Evolutionary conservation across 345 rosid genomes (phyloP).

Genomic region (Eucalyptus leucophloia): DNA sequence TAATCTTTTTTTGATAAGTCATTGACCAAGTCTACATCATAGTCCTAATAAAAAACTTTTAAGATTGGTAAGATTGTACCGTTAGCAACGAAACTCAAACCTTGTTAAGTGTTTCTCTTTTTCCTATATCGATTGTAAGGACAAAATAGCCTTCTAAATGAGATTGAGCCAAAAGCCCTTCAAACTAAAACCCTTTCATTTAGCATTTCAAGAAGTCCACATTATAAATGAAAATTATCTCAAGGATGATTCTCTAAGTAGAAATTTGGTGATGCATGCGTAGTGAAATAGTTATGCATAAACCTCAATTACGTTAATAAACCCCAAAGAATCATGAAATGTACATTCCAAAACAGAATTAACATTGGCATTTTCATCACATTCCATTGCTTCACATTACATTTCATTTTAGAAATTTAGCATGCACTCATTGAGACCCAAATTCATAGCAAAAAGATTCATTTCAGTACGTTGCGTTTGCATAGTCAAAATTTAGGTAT

Average conservation of each 20-base stretch:
- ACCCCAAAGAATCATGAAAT: neutral
- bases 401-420: neutral
- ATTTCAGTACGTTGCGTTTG: neutral
- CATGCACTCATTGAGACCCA: neutral
- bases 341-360: neutral
- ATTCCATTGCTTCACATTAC: neutral
- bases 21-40: neutral
- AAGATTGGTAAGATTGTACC: neutral
- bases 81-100: neutral
- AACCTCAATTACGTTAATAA: neutral
- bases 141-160: neutral
- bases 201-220: neutral
- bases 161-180: neutral
- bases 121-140: neutral
- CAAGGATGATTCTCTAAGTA: neutral
- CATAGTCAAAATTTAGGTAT: neutral
- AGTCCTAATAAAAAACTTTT: too few species aligned
- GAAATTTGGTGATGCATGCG: neutral
- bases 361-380: neutral
- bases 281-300: neutral
- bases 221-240: neutral
- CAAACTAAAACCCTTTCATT: neutral
- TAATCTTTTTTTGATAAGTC: neutral
- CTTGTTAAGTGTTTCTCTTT: neutral
- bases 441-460: neutral